A percentile compares a stretch with the other conserved stretches of the same genome.
Evolutionary conservation across 2,329 filamentous ascomycete species (phyloP).

Genomic region (Arthrobotrys sinensis): DNA sequence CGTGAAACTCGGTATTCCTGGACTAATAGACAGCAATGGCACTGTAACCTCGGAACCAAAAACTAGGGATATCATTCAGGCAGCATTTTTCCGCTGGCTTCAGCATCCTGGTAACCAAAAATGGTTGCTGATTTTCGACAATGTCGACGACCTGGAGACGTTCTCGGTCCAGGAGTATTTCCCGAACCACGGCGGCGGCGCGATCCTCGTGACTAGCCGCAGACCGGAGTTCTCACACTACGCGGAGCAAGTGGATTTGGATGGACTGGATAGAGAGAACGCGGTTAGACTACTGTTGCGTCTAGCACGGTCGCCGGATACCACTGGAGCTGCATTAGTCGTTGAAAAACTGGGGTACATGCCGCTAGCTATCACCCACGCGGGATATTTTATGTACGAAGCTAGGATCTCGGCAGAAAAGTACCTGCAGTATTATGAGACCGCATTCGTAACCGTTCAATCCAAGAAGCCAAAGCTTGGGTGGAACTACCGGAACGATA

Average conservation of each 20-base stretch:
- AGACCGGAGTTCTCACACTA: constrained; percentile 11
- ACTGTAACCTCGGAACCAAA: constrained; percentile 2
- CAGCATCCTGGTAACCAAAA: not conserved
- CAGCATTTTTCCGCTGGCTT: constrained; percentile 25
- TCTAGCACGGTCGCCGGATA: not conserved
- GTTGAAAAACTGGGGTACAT: constrained; percentile 47
- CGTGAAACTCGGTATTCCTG: constrained; percentile 15
- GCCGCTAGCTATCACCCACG: constrained; percentile 46
- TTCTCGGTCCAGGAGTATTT: constrained; percentile 24
- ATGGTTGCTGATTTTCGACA: constrained; percentile 42
- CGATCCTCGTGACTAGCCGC: constrained; percentile 32
- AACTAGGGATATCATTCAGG: not conserved
- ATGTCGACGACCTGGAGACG: constrained; percentile 3
- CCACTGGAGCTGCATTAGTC: not conserved
- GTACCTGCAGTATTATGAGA: constrained; percentile 51
- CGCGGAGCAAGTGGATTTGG: not conserved
- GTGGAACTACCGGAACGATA: constrained; percentile 46
- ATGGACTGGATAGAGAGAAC: not conserved
- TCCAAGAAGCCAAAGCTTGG: constrained; percentile 27
- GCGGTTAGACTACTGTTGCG: constrained; percentile 2
- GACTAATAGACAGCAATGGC: constrained; percentile 11
- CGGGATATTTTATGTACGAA: constrained; percentile 40
- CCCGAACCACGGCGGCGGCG: constrained; percentile 18
- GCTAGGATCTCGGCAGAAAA: constrained; percentile 37
- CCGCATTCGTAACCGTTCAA: constrained; percentile 41